Evolutionary conservation across 169 alveolate species (phyloP).

Genomic region (Cryptosporidium bovis): DNA sequence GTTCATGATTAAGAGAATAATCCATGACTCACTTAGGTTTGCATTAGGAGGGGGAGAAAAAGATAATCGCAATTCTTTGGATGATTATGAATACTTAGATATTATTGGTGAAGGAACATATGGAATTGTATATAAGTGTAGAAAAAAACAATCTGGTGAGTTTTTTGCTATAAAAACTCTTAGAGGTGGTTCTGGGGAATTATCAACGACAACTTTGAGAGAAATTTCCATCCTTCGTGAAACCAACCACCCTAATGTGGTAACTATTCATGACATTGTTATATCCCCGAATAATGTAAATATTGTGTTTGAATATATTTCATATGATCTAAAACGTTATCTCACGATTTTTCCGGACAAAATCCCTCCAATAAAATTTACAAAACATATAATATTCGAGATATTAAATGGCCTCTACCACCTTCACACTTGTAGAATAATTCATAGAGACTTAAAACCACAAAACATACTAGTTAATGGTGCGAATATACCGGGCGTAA

Average conservation of each 20-base stretch:
- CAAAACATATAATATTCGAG: conserved; percentile 58
- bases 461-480: conserved; percentile 82
- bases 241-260: conserved; percentile 91
- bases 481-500: conserved; percentile 72
- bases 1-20: conserved; percentile 15
- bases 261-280: conserved; percentile 90
- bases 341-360: conserved; percentile 56
- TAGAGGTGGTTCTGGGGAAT: conserved; percentile 87
- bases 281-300: conserved; percentile 3
- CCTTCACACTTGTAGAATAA: conserved; percentile 88
- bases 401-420: conserved; percentile 85
- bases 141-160: conserved; percentile 86
- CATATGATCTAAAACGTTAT: conserved; percentile 68
- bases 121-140: conserved; percentile 92
- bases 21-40: conserved; percentile 1
- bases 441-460: conserved; percentile 91
- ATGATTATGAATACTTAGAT: conserved; percentile 87
- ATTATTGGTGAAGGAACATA: conserved; percentile 95
- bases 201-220: conserved; percentile 94
- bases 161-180: conserved; percentile 94
- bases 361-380: conserved; percentile 33
- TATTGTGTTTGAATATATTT: conserved; percentile 61
- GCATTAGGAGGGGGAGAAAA: conserved; percentile 9
- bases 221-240: conserved; percentile 94
- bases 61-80: conserved; percentile 32